Conservation (phyloP, 768 basidiomycete species). For the Ephemerocybe angulata region DNA sequence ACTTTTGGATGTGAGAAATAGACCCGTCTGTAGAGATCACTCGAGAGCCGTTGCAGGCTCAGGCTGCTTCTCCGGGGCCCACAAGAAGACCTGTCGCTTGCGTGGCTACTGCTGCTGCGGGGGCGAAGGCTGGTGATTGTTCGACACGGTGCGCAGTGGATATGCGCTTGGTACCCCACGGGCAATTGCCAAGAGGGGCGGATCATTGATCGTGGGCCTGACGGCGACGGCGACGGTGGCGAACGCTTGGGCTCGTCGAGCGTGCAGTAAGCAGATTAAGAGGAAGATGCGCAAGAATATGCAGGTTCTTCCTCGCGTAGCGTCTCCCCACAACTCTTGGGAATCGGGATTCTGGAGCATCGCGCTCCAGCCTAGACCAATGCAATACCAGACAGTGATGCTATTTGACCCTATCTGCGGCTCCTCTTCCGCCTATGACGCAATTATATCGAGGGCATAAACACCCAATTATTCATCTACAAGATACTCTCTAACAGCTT, state of each 20-base stretch:
- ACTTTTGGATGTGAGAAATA: constrained; percentile 8
- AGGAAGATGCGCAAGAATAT: constrained; percentile 1
- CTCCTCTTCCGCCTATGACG: constrained; percentile 3
- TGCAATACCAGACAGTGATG: not conserved
- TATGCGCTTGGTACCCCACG: not conserved
- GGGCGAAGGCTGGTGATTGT: not conserved
- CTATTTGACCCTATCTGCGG: constrained; percentile 3
- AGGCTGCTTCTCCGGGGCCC: not conserved
- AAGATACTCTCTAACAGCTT: constrained; percentile 47
- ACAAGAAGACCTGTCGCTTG: not conserved
- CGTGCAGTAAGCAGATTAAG: not conserved
- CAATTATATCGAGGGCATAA: not conserved
- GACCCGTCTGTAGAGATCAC: constrained; percentile 1
- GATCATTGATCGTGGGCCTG: constrained; percentile 2
- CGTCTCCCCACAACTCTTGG: not conserved
- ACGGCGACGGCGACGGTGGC: not conserved
- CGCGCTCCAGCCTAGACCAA: constrained; percentile 7
- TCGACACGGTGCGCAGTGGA: not conserved
- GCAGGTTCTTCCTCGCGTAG: not conserved
- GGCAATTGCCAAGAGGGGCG: constrained; percentile 1
- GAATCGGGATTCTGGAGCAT: not conserved
- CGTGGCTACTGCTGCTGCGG: not conserved
- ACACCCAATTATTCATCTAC: not conserved
- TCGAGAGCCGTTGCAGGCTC: not conserved
- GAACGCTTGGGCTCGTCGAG: not conserved